A percentile compares a stretch with the other conserved stretches of the same genome.
Evolutionary conservation across 495 filamentous ascomycete genomes (phyloP).

Genomic region (Penicillium paxilli): DNA sequence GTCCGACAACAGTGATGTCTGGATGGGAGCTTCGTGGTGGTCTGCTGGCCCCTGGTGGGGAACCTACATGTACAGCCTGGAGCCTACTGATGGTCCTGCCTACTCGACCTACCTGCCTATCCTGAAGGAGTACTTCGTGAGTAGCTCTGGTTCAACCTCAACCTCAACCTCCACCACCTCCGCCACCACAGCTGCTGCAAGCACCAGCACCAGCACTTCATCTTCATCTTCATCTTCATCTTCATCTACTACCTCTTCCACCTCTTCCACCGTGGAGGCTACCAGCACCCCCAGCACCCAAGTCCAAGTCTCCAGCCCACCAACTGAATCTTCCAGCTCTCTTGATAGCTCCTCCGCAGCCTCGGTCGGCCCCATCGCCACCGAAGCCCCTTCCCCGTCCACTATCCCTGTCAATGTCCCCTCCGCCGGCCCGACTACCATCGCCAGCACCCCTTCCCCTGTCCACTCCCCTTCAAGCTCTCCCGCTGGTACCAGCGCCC

Average conservation of each 20-base stretch:
- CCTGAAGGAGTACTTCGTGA: constrained; percentile 35
- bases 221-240: constrained; percentile 2
- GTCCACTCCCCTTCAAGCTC: constrained; percentile 17
- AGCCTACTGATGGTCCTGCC: constrained; percentile 55
- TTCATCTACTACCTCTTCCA: constrained; percentile 8
- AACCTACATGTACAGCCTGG: constrained; percentile 60
- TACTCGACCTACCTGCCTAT: constrained; percentile 43
- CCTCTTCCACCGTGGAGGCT: constrained; percentile 1
- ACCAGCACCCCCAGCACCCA: constrained; percentile 19
- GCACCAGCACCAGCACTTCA: background rate
- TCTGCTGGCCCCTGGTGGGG: constrained; percentile 62
- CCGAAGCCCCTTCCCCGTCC: constrained; percentile 1
- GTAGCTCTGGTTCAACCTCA: constrained; percentile 3
- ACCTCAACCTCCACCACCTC: background rate
- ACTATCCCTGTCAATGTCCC: constrained; percentile 7
- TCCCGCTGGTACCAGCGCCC: constrained; percentile 19
- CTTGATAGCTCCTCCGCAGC: background rate
- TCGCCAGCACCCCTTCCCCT: constrained; percentile 14
- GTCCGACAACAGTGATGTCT: constrained; percentile 62
- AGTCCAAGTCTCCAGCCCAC: constrained; percentile 11
- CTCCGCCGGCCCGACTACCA: constrained; percentile 15
- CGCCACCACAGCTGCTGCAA: background rate
- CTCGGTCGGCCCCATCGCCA: background rate
- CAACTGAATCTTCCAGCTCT: constrained; percentile 5
- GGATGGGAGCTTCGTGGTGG: constrained; percentile 73